Evolutionary conservation across 2,329 filamentous ascomycete species (phyloP), one percentile per base, ranked within the genome.

Genomic region (Didymella keratinophila): DNA sequence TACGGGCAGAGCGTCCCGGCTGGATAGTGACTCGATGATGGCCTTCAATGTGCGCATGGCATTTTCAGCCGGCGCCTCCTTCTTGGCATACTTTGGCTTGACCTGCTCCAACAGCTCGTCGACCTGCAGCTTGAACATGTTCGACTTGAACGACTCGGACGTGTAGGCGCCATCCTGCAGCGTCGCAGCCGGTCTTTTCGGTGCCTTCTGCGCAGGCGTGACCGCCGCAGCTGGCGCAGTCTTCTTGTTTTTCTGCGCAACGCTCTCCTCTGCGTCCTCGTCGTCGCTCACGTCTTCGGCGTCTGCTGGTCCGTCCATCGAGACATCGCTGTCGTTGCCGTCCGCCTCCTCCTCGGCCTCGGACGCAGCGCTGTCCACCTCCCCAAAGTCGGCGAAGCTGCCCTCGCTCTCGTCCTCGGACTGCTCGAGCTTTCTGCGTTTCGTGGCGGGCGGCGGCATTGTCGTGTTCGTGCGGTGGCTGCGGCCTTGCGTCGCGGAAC

Each of bases 61-160:
- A 25, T 71, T 71, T 61, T 88, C 84, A 16, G 84, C 80, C 16
- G 80, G 77, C 11, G 75, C 79, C 60, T 85, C 78, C 62, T 82
- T 83, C 70, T 83, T 86, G 30, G 84, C 84, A 63, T 87, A 85
- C 60, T 84, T 83, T 32, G 83, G 84, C 65, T 82, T 81, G 48
- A 87, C 78, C 63, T 87, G 83, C 7, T 78, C 74, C 49, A 89
- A 73, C 56, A 90, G 78, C 65, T 89, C 86, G 62, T 89, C 85
- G 32, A 89, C 80, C 70, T 90, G 87, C 10, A 90, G 75, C 71
- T 89, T 89, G 78, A 90, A 89, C 56, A 89, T 78, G 70, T 82
- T 88, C 42, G 86, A 88, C 70, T 88, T 88, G 79, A 85, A 88
- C n/a, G 83, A 80, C 46, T 84, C 84, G 30, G 79, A 81, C 20